Evolutionary conservation across 768 basidiomycete species (phyloP), one percentile per base, ranked within the genome.

Genomic region (Clitopilus passeckerianus): DNA sequence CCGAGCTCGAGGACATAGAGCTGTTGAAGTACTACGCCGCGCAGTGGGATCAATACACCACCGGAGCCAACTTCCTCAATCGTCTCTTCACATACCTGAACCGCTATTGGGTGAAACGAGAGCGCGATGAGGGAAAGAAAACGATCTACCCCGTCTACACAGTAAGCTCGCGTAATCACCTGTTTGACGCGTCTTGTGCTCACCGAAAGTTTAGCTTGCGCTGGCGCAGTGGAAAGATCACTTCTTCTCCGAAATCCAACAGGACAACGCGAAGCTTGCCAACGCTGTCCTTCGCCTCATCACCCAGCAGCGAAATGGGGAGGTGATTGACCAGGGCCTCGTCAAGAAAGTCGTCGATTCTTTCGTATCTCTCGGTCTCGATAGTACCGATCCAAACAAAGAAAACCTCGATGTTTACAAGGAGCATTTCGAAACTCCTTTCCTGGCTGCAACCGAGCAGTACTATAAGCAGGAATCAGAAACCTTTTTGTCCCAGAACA

Each of bases 71-170:
- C 71, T 98, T 95, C 70, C 89, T 98, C 70, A 96, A 98, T 70
- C 90, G 97, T 60, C 74, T 99, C 35, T 98, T 98, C 79, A 93
- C 93, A 9, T 98, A 98, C 75, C 84, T 99, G 60, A 98, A 98
- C 73, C 91, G 97, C 30, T 95, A 98, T 72, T 99, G 97, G 97
- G 97, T 99, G 54, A 98, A 97, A 76, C 86, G 97, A 58, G 97
- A 99, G 72, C 87, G 96, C 70, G 96, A 98, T 66, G 97, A 99
- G 70, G 97, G 97, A 14, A 86, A 96, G 71, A 97, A 95, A 75
- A 89, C 89, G 35, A 91, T 98, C 22, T 99, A 96, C 72, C 88
- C 86, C 1, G 94, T 99, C 18, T 98, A 98, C 73, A 99, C 96
- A 23, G 95, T 97, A 66, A 67, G 89, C 69, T 27, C 34, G 18